Conservation (phyloP, 306 rosid species). For the Vigna trinervia region DNA sequence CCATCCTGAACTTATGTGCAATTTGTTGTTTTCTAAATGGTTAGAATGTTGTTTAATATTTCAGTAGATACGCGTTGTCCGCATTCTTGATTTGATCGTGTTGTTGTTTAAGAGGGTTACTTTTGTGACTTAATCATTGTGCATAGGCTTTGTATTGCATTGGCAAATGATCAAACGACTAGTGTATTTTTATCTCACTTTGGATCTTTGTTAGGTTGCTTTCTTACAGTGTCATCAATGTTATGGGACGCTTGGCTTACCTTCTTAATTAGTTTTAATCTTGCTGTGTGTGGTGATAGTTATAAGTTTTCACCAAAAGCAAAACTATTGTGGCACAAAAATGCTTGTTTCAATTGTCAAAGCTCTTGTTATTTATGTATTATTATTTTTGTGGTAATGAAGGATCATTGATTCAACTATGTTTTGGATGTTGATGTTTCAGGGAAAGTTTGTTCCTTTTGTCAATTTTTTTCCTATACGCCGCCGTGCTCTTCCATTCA, state of each 20-base stretch:
- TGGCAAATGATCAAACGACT: conserved; percentile 75
- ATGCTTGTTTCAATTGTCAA: neutral
- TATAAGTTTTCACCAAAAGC: neutral
- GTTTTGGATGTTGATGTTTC: neutral
- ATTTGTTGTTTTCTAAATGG: neutral
- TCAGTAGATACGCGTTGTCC: neutral
- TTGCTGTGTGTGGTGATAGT: neutral
- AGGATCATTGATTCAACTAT: neutral
- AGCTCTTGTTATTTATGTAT: neutral
- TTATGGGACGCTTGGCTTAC: neutral
- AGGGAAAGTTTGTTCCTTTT: neutral
- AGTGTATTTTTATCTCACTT: conserved; percentile 4
- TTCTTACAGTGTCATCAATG: neutral
- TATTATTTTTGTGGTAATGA: neutral
- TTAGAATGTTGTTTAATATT: neutral
- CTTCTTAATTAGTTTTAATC: neutral
- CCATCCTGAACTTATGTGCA: neutral
- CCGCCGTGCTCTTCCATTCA: neutral
- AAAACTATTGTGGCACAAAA: neutral
- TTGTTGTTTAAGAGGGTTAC: neutral
- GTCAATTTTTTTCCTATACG: neutral
- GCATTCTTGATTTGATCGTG: neutral
- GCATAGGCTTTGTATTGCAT: conserved; percentile 17
- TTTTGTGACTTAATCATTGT: neutral
- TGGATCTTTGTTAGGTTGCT: neutral